Evolutionary conservation across 768 basidiomycete genomes (phyloP), one percentile per base, ranked within the genome.

Genomic region (Pleurotus salmoneostramineus): DNA sequence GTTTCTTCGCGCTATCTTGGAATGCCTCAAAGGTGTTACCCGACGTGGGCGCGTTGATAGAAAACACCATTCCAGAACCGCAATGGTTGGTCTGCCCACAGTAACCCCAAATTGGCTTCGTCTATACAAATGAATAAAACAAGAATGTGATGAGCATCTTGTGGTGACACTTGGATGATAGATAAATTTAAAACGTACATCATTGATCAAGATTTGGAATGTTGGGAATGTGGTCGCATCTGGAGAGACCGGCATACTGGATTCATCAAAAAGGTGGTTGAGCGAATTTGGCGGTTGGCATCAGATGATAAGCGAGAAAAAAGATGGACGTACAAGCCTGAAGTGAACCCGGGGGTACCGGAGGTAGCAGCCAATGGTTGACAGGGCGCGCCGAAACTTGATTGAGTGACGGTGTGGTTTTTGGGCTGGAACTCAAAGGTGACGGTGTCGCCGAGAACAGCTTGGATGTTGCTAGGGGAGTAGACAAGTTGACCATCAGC

Each of bases 41-140:
- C 5, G 71, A 67, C 66, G 79, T 79, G 27, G 57, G 56, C 10
- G 59, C 59, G 69, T 84, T 87, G 62, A 78, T 77, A n/a, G 82
- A 65, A 63, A 86, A 85, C 51, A 87, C 85, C 87, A 87, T 87
- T 51, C 85, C 85, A 31, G 71, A 59, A 0, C 67, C 72, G 63
- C 85, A 86, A 67, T 87, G 85, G 50, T 66, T 68, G 1, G 65
- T 61, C 63, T 85, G 83, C 0, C 73, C 72, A 64, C 85, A 85
- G 72, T 79, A 85, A 3, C 75, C 80, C 84, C 82, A 86, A 65
- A 84, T 77, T 3, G 83, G 83, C 5, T 72, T 65, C 32, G 77
- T 79, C 77, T 71, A 57, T 11, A 34, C 72, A 55, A 75, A 46
- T 68, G 66, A 32, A 66, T n/a, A 82, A 82, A 8, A 80, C 56